Percentiles rank a stretch among this genome's conserved stretches.
Conservation (phyloP, 176 grass and related monocot genomes). For the Oropetium thomaeum region DNA sequence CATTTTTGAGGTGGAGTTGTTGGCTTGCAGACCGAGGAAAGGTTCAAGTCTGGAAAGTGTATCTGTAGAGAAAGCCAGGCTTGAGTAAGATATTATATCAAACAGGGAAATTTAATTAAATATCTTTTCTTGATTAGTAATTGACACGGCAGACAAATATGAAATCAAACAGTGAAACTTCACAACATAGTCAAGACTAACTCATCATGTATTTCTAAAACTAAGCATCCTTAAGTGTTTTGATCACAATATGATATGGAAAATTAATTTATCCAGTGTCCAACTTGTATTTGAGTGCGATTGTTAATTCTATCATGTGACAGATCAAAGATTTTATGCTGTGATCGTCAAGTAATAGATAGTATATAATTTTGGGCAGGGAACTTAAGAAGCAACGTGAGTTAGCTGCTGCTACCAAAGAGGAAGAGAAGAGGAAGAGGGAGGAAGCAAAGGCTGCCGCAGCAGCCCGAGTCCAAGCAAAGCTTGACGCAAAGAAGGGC, state of each 20-base stretch:
- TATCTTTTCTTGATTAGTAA: not conserved
- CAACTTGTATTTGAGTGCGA: constrained; percentile 8
- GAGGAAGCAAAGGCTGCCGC: constrained; percentile 88
- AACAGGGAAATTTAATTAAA: no score
- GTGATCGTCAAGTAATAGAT: not conserved
- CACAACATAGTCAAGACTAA: not conserved
- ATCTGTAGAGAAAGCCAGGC: constrained; percentile 84
- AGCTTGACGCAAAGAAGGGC: constrained; percentile 87
- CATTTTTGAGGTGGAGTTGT: constrained; percentile 89
- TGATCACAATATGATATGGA: not conserved
- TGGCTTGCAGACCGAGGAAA: constrained; percentile 90
- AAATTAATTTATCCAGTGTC: not conserved
- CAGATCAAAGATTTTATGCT: not conserved
- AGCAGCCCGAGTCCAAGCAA: constrained; percentile 86
- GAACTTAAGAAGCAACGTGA: constrained; percentile 89
- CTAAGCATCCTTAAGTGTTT: not conserved
- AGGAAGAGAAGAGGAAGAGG: constrained; percentile 95
- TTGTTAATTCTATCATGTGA: not conserved
- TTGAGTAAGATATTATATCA: constrained; percentile 77
- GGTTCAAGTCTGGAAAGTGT: constrained; percentile 74
- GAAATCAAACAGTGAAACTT: not conserved
- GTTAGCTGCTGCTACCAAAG: constrained; percentile 65
- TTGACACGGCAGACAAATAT: not conserved
- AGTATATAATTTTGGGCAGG: constrained; percentile 43
- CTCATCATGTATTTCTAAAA: not conserved